phyloP scores from a whole-genome alignment of 805 yeast species.

The Spathaspora boniae region DNA sequence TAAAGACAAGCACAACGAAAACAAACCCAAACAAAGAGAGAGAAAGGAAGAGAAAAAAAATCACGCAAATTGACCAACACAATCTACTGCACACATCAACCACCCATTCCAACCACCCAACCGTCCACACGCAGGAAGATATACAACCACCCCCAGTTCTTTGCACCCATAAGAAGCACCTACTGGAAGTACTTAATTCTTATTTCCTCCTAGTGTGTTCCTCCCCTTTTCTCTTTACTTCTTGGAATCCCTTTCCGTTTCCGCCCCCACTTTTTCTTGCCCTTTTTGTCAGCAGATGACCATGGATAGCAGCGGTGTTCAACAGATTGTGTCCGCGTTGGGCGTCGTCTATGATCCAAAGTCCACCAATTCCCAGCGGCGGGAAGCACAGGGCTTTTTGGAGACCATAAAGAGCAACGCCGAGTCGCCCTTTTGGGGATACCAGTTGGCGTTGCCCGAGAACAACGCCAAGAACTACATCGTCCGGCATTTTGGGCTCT shows the following conservation, averaged over 20 bases:
- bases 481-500: conserved; percentile 87
- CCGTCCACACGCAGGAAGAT: background rate
- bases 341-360: conserved; percentile 68
- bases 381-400: conserved; percentile 58
- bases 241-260: background rate
- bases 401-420: conserved; percentile 73
- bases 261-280: background rate
- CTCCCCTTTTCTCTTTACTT: conserved; percentile 1
- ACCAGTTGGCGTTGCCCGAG: conserved; percentile 68
- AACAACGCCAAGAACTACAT: conserved; percentile 56
- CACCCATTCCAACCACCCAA: conserved; percentile 1
- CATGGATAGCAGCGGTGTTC: conserved; percentile 67
- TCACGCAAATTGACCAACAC: conserved; percentile 2
- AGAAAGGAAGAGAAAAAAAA: background rate
- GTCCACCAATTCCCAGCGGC: conserved; percentile 54
- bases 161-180: background rate
- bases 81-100: background rate
- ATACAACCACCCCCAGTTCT: background rate
- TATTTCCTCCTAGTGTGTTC: background rate
- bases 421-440: conserved; percentile 92
- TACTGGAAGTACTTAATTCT: too few relatives aligned
- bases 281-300: conserved; percentile 16
- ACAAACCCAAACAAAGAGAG: background rate
- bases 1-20: background rate
- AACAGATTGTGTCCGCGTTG: conserved; percentile 74